These are phyloP conservation scores for Urochloa ruziziensis DNA, from an alignment of 176 grass and related monocot species.

Conservation along the genomic window DNA sequence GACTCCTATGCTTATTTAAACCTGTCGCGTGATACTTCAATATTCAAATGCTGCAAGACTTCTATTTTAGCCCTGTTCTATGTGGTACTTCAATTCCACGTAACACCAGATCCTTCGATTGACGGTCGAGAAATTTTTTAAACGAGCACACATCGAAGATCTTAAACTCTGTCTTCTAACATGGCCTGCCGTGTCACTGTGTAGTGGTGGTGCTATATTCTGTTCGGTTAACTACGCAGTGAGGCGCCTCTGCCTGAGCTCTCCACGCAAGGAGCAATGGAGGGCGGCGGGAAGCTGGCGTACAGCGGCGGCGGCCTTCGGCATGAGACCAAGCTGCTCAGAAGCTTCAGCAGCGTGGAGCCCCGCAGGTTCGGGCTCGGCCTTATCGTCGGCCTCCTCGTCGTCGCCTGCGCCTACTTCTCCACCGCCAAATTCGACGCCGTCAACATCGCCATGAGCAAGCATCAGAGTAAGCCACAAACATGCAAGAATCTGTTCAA, in stretches of 20 bases:
- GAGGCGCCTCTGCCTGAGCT: not conserved
- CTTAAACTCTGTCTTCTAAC: not conserved
- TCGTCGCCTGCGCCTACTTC: constrained; percentile 65
- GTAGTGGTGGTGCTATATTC: not conserved
- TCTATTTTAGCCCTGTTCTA: not conserved
- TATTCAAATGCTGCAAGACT: not conserved
- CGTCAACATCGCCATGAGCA: constrained; percentile 49
- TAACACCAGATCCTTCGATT: not conserved
- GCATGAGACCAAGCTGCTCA: constrained; percentile 43
- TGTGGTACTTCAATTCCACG: not conserved
- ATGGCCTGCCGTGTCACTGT: not conserved
- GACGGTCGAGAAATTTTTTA: not conserved
- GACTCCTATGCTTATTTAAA: not conserved
- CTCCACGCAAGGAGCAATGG: not conserved
- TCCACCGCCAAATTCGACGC: constrained; percentile 65
- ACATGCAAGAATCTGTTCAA: not conserved
- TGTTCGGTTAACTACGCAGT: not conserved
- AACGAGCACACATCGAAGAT: not conserved
- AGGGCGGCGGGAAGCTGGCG: constrained; percentile 31
- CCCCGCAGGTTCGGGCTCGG: constrained; percentile 49
- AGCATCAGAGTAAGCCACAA: not conserved
- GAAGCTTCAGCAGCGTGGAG: constrained; percentile 47
- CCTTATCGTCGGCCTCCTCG: constrained; percentile 54
- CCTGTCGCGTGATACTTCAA: not conserved
- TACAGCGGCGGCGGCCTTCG: not conserved